Conservation (phyloP, 2,329 filamentous ascomycete genomes). For the Cercospora berteroae region DNA sequence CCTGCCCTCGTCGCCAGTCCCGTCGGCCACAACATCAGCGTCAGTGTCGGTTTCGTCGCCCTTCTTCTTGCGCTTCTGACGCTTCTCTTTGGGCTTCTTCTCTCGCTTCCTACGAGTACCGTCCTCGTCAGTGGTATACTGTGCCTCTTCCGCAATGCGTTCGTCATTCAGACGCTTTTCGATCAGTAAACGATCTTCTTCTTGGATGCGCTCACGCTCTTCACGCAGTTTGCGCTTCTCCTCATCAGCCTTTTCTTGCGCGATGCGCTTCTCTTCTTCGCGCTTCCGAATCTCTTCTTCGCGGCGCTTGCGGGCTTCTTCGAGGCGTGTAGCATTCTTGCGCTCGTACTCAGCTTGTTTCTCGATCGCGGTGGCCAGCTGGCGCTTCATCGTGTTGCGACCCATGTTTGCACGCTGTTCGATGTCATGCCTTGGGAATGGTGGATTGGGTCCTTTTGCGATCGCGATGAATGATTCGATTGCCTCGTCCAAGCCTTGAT, state of each 20-base stretch:
- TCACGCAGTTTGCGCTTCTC: slow-evolving; percentile 78
- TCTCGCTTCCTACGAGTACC: slow-evolving; percentile 79
- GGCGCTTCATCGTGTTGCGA: slow-evolving; percentile 87
- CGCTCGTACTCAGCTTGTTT: slow-evolving; percentile 89
- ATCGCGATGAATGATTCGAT: slow-evolving; percentile 67
- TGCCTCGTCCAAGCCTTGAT: slow-evolving; percentile 77
- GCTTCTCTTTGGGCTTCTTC: slow-evolving; percentile 55
- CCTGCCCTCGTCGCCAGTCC: slow-evolving; percentile 48
- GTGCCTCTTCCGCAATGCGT: slow-evolving; percentile 61
- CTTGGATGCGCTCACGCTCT: slow-evolving; percentile 77
- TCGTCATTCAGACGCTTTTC: slow-evolving; percentile 71
- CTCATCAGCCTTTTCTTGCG: slow-evolving; percentile 68
- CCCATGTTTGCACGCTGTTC: slow-evolving; percentile 98
- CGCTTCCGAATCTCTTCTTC: slow-evolving; percentile 76
- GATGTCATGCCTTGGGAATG: slow-evolving; percentile 85
- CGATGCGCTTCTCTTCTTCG: slow-evolving; percentile 70
- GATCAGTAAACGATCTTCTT: slow-evolving; percentile 69
- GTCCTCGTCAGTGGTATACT: slow-evolving; percentile 81
- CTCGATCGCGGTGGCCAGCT: slow-evolving; percentile 80
- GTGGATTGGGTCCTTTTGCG: slow-evolving; percentile 63
- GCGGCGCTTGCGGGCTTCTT: slow-evolving; percentile 73
- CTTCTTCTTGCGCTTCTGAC: slow-evolving; percentile 61
- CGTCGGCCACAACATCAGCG: slow-evolving; percentile 43
- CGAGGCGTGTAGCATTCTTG: slow-evolving; percentile 84
- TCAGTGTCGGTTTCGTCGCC: slow-evolving; percentile 46